A percentile compares a stretch with the other conserved stretches of the same genome.
Evolutionary conservation across 2,329 filamentous ascomycete species (phyloP).

Genomic region (Pseudocercospora ulei): DNA sequence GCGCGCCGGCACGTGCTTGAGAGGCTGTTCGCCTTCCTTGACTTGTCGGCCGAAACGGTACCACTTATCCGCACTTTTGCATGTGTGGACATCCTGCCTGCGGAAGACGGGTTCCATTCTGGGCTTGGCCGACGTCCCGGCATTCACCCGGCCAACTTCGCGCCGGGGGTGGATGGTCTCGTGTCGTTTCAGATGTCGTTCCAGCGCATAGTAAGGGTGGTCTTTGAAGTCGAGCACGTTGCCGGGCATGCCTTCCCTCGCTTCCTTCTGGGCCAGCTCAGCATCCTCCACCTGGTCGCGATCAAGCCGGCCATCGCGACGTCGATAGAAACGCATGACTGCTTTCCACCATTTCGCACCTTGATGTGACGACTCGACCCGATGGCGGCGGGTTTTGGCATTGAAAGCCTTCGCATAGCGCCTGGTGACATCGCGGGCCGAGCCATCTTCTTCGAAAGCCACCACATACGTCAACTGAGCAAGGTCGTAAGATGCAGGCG

Average conservation of each 20-base stretch:
- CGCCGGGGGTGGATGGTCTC: constrained; percentile 68
- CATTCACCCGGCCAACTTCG: constrained; percentile 66
- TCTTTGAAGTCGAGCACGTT: constrained; percentile 38
- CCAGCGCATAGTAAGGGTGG: constrained; percentile 53
- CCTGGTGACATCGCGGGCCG: constrained; percentile 72
- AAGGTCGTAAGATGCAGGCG: constrained; percentile 63
- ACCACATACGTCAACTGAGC: constrained; percentile 77
- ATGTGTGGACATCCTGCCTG: constrained; percentile 66
- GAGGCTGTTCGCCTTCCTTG: constrained; percentile 65
- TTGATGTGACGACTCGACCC: constrained; percentile 59
- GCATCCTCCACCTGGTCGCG: constrained; percentile 76
- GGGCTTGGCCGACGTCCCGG: constrained; percentile 48
- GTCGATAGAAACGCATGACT: constrained; percentile 41
- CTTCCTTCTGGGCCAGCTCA: constrained; percentile 61
- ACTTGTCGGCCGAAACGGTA: constrained; percentile 77
- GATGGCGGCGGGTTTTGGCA: constrained; percentile 71
- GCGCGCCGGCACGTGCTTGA: constrained; percentile 54
- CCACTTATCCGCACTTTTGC: constrained; percentile 78
- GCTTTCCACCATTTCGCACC: constrained; percentile 50
- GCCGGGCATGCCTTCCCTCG: constrained; percentile 53
- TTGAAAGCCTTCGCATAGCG: constrained; percentile 83
- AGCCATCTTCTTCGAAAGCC: constrained; percentile 70
- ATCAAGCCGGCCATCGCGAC: constrained; percentile 39
- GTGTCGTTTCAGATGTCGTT: constrained; percentile 71
- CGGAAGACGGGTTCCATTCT: constrained; percentile 71